Conservation (phyloP, 768 basidiomycete genomes). For the Tylopilus intermedius region DNA sequence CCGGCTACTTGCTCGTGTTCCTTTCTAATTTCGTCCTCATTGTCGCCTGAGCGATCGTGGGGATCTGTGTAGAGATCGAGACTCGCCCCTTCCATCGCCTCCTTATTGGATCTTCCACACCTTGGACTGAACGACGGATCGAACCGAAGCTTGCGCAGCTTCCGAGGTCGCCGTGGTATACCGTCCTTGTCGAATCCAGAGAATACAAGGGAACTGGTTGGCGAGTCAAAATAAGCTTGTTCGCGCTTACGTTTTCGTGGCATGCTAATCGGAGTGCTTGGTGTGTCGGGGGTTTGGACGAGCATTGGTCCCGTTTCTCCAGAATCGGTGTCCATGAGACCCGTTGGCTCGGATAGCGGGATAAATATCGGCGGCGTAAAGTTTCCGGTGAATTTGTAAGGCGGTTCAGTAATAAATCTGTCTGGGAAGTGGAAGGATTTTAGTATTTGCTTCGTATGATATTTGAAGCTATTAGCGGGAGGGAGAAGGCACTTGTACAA, state of each 20-base stretch:
- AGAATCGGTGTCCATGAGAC: neutral
- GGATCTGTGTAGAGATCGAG: slow-evolving; percentile 3
- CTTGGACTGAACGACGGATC: slow-evolving; percentile 22
- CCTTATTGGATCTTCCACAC: neutral
- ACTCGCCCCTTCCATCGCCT: neutral
- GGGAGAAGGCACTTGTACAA: no score
- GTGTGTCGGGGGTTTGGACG: slow-evolving; percentile 14
- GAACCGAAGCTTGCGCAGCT: slow-evolving; percentile 25
- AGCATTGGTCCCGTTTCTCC: neutral
- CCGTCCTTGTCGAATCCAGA: slow-evolving; percentile 30
- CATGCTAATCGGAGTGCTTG: slow-evolving; percentile 22
- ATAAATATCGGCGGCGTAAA: neutral
- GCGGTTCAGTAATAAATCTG: slow-evolving; percentile 13
- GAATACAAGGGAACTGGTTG: slow-evolving; percentile 24
- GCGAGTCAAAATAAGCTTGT: slow-evolving; percentile 26
- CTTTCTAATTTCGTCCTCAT: neutral
- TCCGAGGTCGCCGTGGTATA: slow-evolving; percentile 27
- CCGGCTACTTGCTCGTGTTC: neutral
- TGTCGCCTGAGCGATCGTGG: neutral
- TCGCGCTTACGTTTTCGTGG: slow-evolving; percentile 27
- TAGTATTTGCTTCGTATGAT: slow-evolving; percentile 3
- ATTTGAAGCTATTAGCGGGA: neutral
- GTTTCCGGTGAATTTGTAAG: slow-evolving; percentile 15
- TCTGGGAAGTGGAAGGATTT: slow-evolving; percentile 7
- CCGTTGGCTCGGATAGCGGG: slow-evolving; percentile 1